Evolutionary conservation across 2,329 filamentous ascomycete species (phyloP).

Genomic region (Fusarium buxicola): DNA sequence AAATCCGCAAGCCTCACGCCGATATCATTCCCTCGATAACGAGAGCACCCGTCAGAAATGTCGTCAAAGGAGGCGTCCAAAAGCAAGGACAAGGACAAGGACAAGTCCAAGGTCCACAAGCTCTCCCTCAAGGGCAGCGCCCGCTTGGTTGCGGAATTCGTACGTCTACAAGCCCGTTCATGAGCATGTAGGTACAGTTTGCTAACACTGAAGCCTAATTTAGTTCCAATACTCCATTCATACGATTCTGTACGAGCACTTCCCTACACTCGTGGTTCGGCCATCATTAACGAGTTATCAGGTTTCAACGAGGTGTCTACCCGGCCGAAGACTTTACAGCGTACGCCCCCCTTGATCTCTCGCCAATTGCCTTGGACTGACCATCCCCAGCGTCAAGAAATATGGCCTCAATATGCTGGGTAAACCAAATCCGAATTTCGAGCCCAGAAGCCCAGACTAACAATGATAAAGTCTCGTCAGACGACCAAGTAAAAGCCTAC

Average conservation of each 20-base stretch:
- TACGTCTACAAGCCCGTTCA: constrained; percentile 63
- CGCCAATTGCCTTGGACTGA: constrained; percentile 9
- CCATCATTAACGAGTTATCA: constrained; percentile 50
- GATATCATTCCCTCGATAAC: neutral
- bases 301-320: constrained; percentile 87
- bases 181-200: neutral
- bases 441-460: constrained; percentile 16
- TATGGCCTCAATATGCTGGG: constrained; percentile 98
- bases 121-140: constrained; percentile 86
- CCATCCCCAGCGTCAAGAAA: constrained; percentile 79
- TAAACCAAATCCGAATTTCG: constrained; percentile 50
- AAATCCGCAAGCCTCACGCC: neutral
- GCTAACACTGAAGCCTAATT: constrained; percentile 27
- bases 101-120: constrained; percentile 94
- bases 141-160: constrained; percentile 95
- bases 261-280: too few species aligned
- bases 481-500: constrained; percentile 98
- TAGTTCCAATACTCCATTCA: constrained; percentile 98
- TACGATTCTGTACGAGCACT: constrained; percentile 78
- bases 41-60: constrained; percentile 35
- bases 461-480: constrained; percentile 77
- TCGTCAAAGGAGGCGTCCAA: constrained; percentile 48
- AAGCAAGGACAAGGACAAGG: constrained; percentile 65
- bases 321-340: constrained; percentile 97
- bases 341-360: constrained; percentile 60